Evolutionary conservation across 2,329 filamentous ascomycete genomes (phyloP), one percentile per base, ranked within the genome.

Genomic region (Fusarium coffeatum): DNA sequence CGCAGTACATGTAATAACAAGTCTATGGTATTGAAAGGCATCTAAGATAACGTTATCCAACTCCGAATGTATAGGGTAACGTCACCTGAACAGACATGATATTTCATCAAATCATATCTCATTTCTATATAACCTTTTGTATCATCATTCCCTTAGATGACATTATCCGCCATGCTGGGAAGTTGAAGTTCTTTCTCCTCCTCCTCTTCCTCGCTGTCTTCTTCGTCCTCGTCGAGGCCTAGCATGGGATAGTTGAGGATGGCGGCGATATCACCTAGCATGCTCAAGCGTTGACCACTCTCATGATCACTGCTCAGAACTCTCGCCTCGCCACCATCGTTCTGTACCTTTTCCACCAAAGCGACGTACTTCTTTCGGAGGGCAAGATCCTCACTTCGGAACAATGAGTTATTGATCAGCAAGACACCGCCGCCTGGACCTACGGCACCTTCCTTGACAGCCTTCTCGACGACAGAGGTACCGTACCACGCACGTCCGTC

Each of bases 221-320:
- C 83, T 10, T 83, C 89, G 4, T 91, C 89, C 34, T 94, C 90
- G 68, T 97, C 93, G 46, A 97, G 83, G 71, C 97, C 94, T 20
- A 88, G 82, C 40, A 98, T 86, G 0, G 96, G 94, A 78, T 94
- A 99, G 15, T 95, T 98, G 68, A 98, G 82, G 28, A 98, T 91
- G 3, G 94, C 94, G 18, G 95, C 96, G 66, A 99, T 91, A 20
- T 94, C 92, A 2, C 96, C 94, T 64, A 98, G 79, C 15, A 90
- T 92, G 71, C 94, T 93, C 16, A 99, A 81, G 64, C 94, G 85
- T 82, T 92, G 91, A 1, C 96, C 96, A 78, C 94, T 98, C 83
- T 98, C 95, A 79, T 98, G 95, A 76, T 97, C 92, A 74, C 92
- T 94, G 79, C 95, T 98, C 28, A 98, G 81, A n/a, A 98, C 88